Conservation (phyloP, 257 asterid genomes). For the Rhazya stricta region DNA sequence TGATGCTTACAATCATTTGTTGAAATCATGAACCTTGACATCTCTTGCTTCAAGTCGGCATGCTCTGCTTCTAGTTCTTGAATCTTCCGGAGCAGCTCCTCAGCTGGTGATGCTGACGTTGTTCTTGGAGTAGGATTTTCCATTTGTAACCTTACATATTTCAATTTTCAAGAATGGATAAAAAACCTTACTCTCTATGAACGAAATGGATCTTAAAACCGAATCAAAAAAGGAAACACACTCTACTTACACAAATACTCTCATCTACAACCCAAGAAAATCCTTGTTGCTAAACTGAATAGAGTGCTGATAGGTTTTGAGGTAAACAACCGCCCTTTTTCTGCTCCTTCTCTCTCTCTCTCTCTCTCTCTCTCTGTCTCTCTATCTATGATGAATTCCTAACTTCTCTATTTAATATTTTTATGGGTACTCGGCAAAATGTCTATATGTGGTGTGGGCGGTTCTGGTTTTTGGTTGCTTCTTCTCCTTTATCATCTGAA, state of each 20-base stretch:
- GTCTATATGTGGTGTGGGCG: slow-evolving; percentile 20
- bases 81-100: slow-evolving; percentile 84
- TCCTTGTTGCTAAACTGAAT: slow-evolving; percentile 3
- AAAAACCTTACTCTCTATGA: background rate
- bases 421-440: slow-evolving; percentile 17
- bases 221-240: background rate
- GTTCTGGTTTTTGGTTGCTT: slow-evolving; percentile 26
- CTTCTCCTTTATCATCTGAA: background rate
- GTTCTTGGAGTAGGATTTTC: slow-evolving; percentile 20
- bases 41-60: slow-evolving; percentile 74
- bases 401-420: background rate
- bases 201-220: slow-evolving; percentile 15
- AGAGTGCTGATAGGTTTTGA: slow-evolving; percentile 11
- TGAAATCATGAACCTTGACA: slow-evolving; percentile 53
- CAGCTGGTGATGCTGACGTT: slow-evolving; percentile 44
- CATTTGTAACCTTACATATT: background rate
- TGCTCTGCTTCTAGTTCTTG: slow-evolving; percentile 74
- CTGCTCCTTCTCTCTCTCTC: slow-evolving; percentile 15
- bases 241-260: background rate
- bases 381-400: slow-evolving; percentile 7
- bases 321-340: slow-evolving; percentile 21
- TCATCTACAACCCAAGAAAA: slow-evolving; percentile 12
- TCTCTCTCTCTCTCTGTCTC: slow-evolving; percentile 15
- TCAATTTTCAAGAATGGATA: slow-evolving; percentile 4
- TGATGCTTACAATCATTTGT: slow-evolving; percentile 24